Conservation (phyloP, 2,329 filamentous ascomycete genomes). For the Knoxdaviesia capensis region DNA sequence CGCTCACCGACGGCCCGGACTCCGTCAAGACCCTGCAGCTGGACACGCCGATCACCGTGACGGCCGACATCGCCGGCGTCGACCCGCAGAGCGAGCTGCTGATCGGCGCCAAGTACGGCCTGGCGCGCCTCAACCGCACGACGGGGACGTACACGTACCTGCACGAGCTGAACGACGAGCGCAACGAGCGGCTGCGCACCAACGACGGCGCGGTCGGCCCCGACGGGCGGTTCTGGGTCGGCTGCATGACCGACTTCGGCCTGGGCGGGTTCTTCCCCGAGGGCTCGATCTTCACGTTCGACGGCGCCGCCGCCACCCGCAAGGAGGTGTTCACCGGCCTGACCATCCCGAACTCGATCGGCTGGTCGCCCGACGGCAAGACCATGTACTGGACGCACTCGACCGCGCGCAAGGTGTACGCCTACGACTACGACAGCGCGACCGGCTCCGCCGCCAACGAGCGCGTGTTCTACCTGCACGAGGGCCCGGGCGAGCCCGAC, state of each 20-base stretch:
- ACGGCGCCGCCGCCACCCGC: conserved; percentile 32
- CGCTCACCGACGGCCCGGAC: conserved; percentile 38
- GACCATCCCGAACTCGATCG: conserved; percentile 68
- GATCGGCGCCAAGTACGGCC: conserved; percentile 62
- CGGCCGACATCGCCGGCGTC: conserved; percentile 55
- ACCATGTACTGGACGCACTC: conserved; percentile 76
- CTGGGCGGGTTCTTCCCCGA: conserved; percentile 37
- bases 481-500: conserved; percentile 44
- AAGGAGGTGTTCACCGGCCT: conserved; percentile 41
- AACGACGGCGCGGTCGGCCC: conserved; percentile 75
- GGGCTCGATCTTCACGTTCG: conserved; percentile 50
- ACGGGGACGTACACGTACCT: conserved; percentile 33
- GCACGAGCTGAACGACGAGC: conserved; percentile 21
- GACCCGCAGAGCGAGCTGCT: conserved; percentile 45
- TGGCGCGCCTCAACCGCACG: conserved; percentile 53
- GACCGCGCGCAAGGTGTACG: conserved; percentile 46
- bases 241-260: conserved; percentile 62
- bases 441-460: conserved; percentile 47
- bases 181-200: conserved; percentile 36
- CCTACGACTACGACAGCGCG: conserved; percentile 50
- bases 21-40: conserved; percentile 42
- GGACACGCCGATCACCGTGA: conserved; percentile 39
- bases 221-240: conserved; percentile 66
- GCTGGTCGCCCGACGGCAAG: conserved; percentile 54
- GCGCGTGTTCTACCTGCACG: conserved; percentile 53